Conservation (phyloP, 495 filamentous ascomycete genomes). For the Daldinia bambusicola region DNA sequence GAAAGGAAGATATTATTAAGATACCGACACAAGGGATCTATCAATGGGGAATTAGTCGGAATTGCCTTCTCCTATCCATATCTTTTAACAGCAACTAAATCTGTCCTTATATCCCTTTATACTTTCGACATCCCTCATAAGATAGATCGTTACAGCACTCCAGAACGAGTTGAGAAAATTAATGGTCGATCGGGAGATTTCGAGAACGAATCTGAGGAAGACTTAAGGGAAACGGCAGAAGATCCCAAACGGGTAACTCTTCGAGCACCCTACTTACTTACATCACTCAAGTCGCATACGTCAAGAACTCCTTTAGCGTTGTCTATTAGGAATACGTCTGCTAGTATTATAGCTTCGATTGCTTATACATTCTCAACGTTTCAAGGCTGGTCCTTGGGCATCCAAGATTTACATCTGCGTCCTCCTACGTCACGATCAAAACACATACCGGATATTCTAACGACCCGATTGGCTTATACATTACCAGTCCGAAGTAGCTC, state of each 20-base stretch:
- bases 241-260: neutral
- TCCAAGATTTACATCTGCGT: slow-evolving; percentile 83
- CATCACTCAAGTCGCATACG: slow-evolving; percentile 84
- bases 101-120: slow-evolving; percentile 79
- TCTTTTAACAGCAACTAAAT: slow-evolving; percentile 77
- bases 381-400: slow-evolving; percentile 85
- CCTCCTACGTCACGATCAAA: slow-evolving; percentile 38
- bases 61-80: slow-evolving; percentile 82
- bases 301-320: slow-evolving; percentile 81
- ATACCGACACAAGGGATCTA: slow-evolving; percentile 66
- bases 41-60: slow-evolving; percentile 74
- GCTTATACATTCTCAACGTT: slow-evolving; percentile 80
- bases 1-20: slow-evolving; percentile 55
- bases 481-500: slow-evolving; percentile 43
- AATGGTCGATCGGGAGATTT: slow-evolving; percentile 11
- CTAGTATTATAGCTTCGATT: slow-evolving; percentile 77
- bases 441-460: slow-evolving; percentile 57
- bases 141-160: neutral
- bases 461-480: slow-evolving; percentile 58
- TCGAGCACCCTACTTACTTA: slow-evolving; percentile 67
- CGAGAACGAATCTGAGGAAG: slow-evolving; percentile 7
- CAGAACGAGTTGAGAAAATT: neutral
- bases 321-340: slow-evolving; percentile 71
- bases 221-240: slow-evolving; percentile 2
- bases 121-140: slow-evolving; percentile 59